phyloP scores from a whole-genome alignment of 441 rosid genomes.

The Aquilaria agallochum region DNA sequence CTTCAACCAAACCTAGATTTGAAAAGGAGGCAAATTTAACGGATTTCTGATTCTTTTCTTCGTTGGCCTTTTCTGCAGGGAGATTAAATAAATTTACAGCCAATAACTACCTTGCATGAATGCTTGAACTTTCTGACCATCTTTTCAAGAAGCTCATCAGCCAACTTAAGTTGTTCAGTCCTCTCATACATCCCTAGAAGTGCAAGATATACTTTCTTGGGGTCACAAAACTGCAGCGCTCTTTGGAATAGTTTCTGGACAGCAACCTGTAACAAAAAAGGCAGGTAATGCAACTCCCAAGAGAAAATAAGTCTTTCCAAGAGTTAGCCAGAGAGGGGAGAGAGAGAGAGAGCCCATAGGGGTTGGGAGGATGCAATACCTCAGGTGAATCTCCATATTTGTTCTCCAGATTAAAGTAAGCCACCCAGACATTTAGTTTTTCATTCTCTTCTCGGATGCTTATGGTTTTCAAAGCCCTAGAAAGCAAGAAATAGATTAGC shows the following conservation, averaged over 20 bases:
- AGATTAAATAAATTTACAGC: too few species aligned
- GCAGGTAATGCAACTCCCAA: neutral
- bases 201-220: conserved; percentile 75
- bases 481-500: conserved; percentile 18
- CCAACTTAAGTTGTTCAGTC: conserved; percentile 74
- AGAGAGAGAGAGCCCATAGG: too few species aligned
- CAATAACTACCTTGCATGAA: conserved; percentile 76
- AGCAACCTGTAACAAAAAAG: conserved; percentile 56
- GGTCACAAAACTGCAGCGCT: conserved; percentile 89
- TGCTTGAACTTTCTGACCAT: conserved; percentile 88
- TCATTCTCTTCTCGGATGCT: conserved; percentile 90
- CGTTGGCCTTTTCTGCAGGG: too few species aligned
- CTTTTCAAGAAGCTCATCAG: conserved; percentile 64
- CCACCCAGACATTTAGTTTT: conserved; percentile 95
- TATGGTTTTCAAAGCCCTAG: conserved; percentile 88
- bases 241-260: conserved; percentile 78
- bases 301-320: too few species aligned
- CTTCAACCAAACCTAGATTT: conserved; percentile 73
- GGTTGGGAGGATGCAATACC: conserved; percentile 32
- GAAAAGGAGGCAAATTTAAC: neutral
- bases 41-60: too few species aligned
- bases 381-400: conserved; percentile 92
- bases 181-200: conserved; percentile 86
- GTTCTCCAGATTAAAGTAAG: conserved; percentile 93
- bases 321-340: too few species aligned